These are phyloP conservation scores for Cichorium intybus DNA, from an alignment of 140 eudicot species.

Conservation along the genomic window DNA sequence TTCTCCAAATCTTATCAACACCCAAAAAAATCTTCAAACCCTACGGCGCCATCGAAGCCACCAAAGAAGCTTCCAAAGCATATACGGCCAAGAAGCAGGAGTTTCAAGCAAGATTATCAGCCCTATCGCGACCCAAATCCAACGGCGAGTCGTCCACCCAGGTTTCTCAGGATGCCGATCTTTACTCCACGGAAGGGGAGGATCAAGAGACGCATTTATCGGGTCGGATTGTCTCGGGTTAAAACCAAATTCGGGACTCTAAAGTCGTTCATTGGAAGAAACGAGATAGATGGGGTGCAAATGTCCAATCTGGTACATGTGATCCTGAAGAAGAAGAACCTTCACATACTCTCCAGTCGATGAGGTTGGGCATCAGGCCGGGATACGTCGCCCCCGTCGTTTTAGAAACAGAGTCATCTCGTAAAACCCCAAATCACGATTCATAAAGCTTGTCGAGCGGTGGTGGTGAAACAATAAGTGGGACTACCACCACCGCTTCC, in stretches of 20 bases:
- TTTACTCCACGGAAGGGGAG: not conserved
- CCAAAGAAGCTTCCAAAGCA: slow-evolving; percentile 59
- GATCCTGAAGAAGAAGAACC: slow-evolving; percentile 34
- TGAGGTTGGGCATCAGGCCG: slow-evolving; percentile 20
- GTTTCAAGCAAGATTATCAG: slow-evolving; percentile 19
- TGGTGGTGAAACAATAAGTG: slow-evolving; percentile 19
- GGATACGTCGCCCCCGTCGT: not conserved
- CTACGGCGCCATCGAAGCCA: too few relatives aligned
- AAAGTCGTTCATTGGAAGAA: slow-evolving; percentile 23
- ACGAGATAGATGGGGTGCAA: slow-evolving; percentile 3
- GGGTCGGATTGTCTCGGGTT: not conserved
- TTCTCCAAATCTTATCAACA: too few relatives aligned
- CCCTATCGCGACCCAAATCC: not conserved
- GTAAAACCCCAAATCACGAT: slow-evolving; percentile 14
- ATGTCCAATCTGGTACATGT: not conserved
- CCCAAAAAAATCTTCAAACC: too few relatives aligned
- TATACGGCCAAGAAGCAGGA: slow-evolving; percentile 42
- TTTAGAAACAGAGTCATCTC: slow-evolving; percentile 12
- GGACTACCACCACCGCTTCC: slow-evolving; percentile 13
- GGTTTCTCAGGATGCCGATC: not conserved
- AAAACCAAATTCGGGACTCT: not conserved
- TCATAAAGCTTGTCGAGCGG: not conserved
- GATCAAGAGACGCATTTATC: not conserved
- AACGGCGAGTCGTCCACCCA: not conserved
- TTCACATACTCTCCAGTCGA: slow-evolving; percentile 12